Evolutionary conservation across 768 basidiomycete genomes (phyloP).

Genomic region (Dacryopinax primogenitus): DNA sequence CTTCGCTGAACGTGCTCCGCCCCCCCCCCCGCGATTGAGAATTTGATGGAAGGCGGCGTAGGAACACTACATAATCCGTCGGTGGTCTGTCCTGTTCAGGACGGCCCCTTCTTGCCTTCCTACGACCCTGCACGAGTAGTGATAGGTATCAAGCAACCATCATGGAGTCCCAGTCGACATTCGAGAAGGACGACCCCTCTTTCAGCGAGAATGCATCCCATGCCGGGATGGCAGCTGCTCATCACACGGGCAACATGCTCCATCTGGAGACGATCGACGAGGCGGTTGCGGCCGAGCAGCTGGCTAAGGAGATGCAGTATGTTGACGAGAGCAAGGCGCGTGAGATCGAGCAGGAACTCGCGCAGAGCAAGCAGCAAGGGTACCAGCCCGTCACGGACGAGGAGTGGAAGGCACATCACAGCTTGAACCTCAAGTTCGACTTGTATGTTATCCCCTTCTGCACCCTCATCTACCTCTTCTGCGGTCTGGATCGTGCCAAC

Average conservation of each 20-base stretch:
- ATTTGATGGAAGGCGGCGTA: background rate
- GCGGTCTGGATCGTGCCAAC: constrained; percentile 15
- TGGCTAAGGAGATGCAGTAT: background rate
- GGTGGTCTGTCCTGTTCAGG: background rate
- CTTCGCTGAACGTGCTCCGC: background rate
- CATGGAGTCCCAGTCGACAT: background rate
- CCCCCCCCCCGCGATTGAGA: background rate
- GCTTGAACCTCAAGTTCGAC: background rate
- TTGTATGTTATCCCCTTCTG: constrained; percentile 12
- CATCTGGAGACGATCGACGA: background rate
- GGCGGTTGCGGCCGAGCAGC: background rate
- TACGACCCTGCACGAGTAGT: background rate
- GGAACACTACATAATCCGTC: background rate
- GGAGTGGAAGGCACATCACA: background rate
- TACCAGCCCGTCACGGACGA: background rate
- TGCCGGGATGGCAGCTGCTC: background rate
- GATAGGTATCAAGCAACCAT: background rate
- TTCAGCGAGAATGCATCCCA: background rate
- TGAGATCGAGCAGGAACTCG: background rate
- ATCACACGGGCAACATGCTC: background rate
- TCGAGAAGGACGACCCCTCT: background rate
- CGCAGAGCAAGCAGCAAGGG: background rate
- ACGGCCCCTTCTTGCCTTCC: background rate
- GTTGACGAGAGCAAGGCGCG: background rate
- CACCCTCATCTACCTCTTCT: constrained; percentile 14